A percentile compares a stretch with the other conserved stretches of the same genome.
phyloP scores from a whole-genome alignment of 139 green algal genomes.

The Chlorella sp. region DNA sequence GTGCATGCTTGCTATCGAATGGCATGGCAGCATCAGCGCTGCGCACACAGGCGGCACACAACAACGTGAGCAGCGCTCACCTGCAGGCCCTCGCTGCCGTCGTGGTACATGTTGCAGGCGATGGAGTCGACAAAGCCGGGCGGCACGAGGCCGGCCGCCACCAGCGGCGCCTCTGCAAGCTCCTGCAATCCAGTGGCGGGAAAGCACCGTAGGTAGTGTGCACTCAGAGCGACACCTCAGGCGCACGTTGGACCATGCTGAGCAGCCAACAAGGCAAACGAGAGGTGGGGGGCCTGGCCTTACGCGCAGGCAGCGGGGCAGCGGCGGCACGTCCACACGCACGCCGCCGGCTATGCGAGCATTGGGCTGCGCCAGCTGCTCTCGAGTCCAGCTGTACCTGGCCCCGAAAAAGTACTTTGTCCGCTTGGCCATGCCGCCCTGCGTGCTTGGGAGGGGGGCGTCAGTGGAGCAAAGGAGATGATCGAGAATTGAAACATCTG shows the following conservation, averaged over 20 bases:
- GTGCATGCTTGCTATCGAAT: too few relatives aligned
- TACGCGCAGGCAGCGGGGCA: slow-evolving; percentile 50
- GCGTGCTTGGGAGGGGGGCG: too few relatives aligned
- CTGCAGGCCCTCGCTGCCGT: slow-evolving; percentile 72
- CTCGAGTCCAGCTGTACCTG: slow-evolving; percentile 71
- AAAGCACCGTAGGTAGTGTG: too few relatives aligned
- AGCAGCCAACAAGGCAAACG: too few relatives aligned
- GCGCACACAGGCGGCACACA: neutral
- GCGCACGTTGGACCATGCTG: neutral
- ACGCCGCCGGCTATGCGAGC: slow-evolving; percentile 57
- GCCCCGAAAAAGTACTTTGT: slow-evolving; percentile 82
- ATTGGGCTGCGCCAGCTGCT: slow-evolving; percentile 51
- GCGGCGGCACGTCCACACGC: slow-evolving; percentile 60
- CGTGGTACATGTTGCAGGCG: slow-evolving; percentile 79
- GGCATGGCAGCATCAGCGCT: too few relatives aligned
- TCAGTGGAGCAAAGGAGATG: too few relatives aligned
- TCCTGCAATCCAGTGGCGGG: slow-evolving; percentile 21
- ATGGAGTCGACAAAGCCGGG: slow-evolving; percentile 54
- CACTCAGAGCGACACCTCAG: too few relatives aligned
- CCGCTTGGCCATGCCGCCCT: slow-evolving; percentile 49
- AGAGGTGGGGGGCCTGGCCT: too few relatives aligned
- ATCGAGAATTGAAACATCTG: too few relatives aligned
- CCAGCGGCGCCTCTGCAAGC: slow-evolving; percentile 56
- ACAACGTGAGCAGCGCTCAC: neutral
- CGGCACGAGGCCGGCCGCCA: slow-evolving; percentile 41